Percentiles rank a stretch among this genome's conserved stretches.
phyloP scores from a whole-genome alignment of 2,329 filamentous ascomycete genomes.

The Aspergillus puulaauensis region DNA sequence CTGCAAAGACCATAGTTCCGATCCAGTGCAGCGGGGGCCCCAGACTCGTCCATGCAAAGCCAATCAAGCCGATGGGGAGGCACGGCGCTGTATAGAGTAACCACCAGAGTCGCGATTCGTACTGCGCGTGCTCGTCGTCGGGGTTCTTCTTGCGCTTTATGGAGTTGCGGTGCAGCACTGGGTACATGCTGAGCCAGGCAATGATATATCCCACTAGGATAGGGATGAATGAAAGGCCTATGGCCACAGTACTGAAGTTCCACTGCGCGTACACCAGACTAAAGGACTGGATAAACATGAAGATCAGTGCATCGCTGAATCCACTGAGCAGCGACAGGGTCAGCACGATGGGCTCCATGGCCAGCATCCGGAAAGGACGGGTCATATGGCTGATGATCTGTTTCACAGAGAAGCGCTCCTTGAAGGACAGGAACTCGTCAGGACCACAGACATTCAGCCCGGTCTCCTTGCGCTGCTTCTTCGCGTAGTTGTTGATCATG shows the following conservation, averaged over 20 bases:
- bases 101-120: conserved; percentile 63
- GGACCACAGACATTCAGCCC: conserved; percentile 69
- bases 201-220: conserved; percentile 60
- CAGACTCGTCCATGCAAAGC: conserved; percentile 61
- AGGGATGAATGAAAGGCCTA: conserved; percentile 56
- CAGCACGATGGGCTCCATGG: conserved; percentile 65
- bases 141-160: conserved; percentile 48
- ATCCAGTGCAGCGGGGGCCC: conserved; percentile 62
- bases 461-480: conserved; percentile 62
- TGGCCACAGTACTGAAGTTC: conserved; percentile 52
- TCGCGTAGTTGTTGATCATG: conserved; percentile 76
- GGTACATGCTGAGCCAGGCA: conserved; percentile 57
- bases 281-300: conserved; percentile 66
- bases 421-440: conserved; percentile 65
- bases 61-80: conserved; percentile 60
- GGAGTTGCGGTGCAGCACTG: conserved; percentile 52
- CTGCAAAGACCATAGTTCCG: conserved; percentile 59
- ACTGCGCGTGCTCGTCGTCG: conserved; percentile 58
- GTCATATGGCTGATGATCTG: conserved; percentile 60
- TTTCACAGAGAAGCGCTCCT: conserved; percentile 57
- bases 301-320: conserved; percentile 65
- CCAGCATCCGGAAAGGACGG: conserved; percentile 64
- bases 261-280: conserved; percentile 60
- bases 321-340: conserved; percentile 61
- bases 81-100: conserved; percentile 60